Percentiles rank a stretch among this genome's conserved stretches.
These are phyloP conservation scores for Mycena venus DNA, from an alignment of 768 basidiomycete genomes.

Conservation along the genomic window DNA sequence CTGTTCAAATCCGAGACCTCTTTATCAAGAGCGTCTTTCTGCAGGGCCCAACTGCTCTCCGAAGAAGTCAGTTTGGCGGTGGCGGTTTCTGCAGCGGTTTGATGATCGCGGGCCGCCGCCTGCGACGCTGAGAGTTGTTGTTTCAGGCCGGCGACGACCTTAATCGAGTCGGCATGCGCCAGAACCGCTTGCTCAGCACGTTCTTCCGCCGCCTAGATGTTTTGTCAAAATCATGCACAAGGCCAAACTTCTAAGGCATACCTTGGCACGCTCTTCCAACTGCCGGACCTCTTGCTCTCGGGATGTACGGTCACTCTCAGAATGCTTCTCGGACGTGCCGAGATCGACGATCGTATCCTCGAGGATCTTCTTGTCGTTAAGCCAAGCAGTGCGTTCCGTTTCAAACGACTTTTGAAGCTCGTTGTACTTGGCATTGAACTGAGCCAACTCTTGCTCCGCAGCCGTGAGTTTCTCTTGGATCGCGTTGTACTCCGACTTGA, in stretches of 20 bases:
- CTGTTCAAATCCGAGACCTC: constrained; percentile 80
- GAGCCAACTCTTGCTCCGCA: constrained; percentile 66
- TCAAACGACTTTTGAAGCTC: constrained; percentile 79
- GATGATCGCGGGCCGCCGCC: constrained; percentile 67
- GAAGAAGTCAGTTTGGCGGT: constrained; percentile 78
- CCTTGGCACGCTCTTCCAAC: constrained; percentile 79
- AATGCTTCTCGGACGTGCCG: constrained; percentile 78
- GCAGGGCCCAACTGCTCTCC: constrained; percentile 85
- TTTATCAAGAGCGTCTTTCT: constrained; percentile 82
- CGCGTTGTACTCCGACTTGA: constrained; percentile 43
- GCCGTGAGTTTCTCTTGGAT: constrained; percentile 73
- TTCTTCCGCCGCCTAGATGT: constrained; percentile 76
- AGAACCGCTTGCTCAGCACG: constrained; percentile 87
- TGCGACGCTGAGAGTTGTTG: constrained; percentile 70
- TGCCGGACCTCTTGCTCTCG: constrained; percentile 77
- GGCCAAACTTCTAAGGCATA: constrained; percentile 40
- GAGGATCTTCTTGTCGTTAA: constrained; percentile 83
- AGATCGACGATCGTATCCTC: constrained; percentile 89
- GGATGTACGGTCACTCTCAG: constrained; percentile 71
- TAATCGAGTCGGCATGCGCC: constrained; percentile 88
- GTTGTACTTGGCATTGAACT: constrained; percentile 61
- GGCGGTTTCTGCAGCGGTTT: constrained; percentile 78
- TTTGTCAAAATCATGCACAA: not conserved
- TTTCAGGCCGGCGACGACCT: constrained; percentile 73
- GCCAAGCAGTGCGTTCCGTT: constrained; percentile 76